Percentiles rank a stretch among this genome's conserved stretches.
Evolutionary conservation across 2,329 filamentous ascomycete species (phyloP).

Genomic region (Elsinoe perseae): DNA sequence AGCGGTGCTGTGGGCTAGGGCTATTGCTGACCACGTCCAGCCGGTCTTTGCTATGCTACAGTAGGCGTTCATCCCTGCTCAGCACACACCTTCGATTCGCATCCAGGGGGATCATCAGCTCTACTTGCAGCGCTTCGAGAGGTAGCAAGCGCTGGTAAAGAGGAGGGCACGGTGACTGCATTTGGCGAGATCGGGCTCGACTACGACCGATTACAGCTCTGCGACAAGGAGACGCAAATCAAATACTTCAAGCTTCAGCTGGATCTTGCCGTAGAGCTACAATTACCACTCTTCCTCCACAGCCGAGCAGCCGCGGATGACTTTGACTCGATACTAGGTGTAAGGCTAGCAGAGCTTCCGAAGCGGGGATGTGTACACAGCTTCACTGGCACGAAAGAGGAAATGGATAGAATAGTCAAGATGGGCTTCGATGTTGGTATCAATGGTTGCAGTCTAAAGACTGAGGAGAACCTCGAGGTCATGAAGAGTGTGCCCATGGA

Average conservation of each 20-base stretch:
- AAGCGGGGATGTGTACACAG: conserved; percentile 78
- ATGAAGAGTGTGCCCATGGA: conserved; percentile 72
- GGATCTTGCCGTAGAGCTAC: conserved; percentile 64
- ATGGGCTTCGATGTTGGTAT: conserved; percentile 86
- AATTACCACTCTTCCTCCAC: conserved; percentile 85
- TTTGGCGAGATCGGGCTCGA: conserved; percentile 95
- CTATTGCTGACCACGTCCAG: conserved; percentile 15
- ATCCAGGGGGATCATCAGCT: conserved; percentile 50
- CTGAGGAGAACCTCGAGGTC: conserved; percentile 78
- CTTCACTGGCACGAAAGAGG: conserved; percentile 81
- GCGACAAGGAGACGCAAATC: conserved; percentile 68
- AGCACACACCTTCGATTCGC: conserved; percentile 65
- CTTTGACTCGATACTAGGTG: conserved; percentile 65
- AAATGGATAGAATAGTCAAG: conserved; percentile 72
- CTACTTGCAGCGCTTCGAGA: conserved; percentile 53
- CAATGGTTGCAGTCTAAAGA: conserved; percentile 96
- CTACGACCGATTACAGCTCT: conserved; percentile 84
- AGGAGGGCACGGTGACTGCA: conserved; percentile 57
- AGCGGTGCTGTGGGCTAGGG: conserved; percentile 17
- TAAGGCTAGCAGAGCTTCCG: conserved; percentile 46
- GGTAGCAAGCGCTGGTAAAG: conserved; percentile 55
- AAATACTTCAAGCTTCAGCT: conserved; percentile 81
- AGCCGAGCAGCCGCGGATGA: conserved; percentile 79
- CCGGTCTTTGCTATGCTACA: conserved; percentile 73
- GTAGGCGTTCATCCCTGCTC: conserved; percentile 92